phyloP scores from a whole-genome alignment of 345 rosid species.

The Brassica nigra region DNA sequence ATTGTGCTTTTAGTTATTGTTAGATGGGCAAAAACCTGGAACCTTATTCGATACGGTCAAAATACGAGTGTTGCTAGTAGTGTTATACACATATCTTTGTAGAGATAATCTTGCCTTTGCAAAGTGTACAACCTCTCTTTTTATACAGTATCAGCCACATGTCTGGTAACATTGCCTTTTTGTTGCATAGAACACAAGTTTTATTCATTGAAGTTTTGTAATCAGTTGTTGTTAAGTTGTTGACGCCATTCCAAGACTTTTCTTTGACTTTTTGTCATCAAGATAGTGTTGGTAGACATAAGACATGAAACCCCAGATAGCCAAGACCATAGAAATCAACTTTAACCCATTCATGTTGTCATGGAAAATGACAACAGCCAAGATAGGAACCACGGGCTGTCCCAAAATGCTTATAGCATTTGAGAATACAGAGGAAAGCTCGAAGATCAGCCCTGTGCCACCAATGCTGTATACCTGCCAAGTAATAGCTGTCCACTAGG shows the following conservation, averaged over 20 bases:
- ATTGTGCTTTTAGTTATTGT: too few relatives aligned
- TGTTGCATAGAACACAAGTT: neutral
- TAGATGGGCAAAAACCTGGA: too few relatives aligned
- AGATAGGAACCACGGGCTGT: slow-evolving; percentile 58
- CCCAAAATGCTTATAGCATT: slow-evolving; percentile 60
- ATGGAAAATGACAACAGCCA: slow-evolving; percentile 62
- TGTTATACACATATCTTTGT: too few relatives aligned
- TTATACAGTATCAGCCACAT: neutral
- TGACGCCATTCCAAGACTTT: slow-evolving; percentile 6
- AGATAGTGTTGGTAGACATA: slow-evolving; percentile 44
- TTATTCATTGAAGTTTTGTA: neutral
- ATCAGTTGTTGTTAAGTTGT: neutral
- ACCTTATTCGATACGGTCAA: too few relatives aligned
- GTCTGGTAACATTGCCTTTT: neutral
- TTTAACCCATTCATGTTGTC: slow-evolving; percentile 71
- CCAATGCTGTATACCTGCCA: slow-evolving; percentile 62
- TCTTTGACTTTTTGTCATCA: slow-evolving; percentile 34
- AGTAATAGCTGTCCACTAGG: slow-evolving; percentile 50
- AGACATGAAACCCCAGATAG: slow-evolving; percentile 65
- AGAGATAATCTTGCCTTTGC: too few relatives aligned
- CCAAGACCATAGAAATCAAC: slow-evolving; percentile 62
- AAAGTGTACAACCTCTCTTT: neutral
- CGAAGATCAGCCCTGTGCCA: slow-evolving; percentile 51
- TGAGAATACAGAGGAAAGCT: slow-evolving; percentile 64
- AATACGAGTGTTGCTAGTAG: too few relatives aligned